A percentile compares a stretch with the other conserved stretches of the same genome.
Conservation (phyloP, 306 rosid genomes). For the Nissolia schottii region DNA sequence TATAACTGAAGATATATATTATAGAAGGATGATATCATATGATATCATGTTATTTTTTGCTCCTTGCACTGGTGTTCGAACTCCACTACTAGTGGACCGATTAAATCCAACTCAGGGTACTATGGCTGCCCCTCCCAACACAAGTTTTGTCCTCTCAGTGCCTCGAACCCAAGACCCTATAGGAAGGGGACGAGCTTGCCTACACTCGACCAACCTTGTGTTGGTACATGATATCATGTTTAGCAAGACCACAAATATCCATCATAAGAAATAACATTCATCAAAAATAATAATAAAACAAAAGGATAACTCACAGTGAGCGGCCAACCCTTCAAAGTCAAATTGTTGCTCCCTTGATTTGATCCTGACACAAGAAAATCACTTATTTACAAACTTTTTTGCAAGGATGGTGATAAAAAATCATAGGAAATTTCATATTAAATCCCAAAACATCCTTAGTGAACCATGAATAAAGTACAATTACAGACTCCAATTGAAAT, state of each 20-base stretch:
- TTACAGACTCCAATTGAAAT: neutral
- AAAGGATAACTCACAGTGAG: conserved; percentile 64
- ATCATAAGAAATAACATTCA: neutral
- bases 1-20: neutral
- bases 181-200: no score
- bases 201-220: no score
- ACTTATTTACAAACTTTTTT: conserved; percentile 22
- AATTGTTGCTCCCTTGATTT: conserved; percentile 88
- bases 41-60: neutral
- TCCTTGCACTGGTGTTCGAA: no score
- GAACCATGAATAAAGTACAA: neutral
- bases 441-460: conserved; percentile 12
- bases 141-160: no score
- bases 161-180: no score
- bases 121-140: no score
- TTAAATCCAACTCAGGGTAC: no score
- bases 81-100: no score
- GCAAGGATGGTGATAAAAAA: neutral
- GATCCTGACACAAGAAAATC: conserved; percentile 62
- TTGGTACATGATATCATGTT: neutral
- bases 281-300: neutral
- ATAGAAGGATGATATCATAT: no score
- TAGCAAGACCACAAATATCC: neutral
- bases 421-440: neutral
- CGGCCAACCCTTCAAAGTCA: conserved; percentile 99